Base-by-base conservation (phyloP, 1,139 yeast species). In the Lodderomyces beijingensis region DNA sequence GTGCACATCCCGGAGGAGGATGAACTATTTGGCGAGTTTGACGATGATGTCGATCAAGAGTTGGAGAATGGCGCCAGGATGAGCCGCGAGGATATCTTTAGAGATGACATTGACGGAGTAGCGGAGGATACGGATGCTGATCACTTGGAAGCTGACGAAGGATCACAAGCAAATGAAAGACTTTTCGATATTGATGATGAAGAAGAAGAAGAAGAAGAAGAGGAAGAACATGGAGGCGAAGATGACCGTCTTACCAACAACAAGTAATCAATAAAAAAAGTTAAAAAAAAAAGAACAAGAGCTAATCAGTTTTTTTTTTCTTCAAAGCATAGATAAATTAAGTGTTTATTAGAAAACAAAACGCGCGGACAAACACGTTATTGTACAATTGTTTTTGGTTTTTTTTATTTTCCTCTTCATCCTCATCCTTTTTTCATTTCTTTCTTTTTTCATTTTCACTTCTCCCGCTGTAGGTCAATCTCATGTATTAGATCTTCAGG, bases 401-500 rank as follows among this genome's bases (percentile, higher is more conserved):
- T n/a, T n/a, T n/a, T n/a, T n/a, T n/a, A n/a, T n/a, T n/a, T n/a
- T n/a, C n/a, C n/a, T n/a, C n/a, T n/a, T n/a, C n/a, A n/a, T n/a
- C n/a, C n/a, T n/a, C n/a, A n/a, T n/a, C n/a, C n/a, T n/a, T n/a
- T n/a, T n/a, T n/a, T n/a, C n/a, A n/a, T n/a, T n/a, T n/a, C n/a
- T n/a, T n/a, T n/a, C n/a, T n/a, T n/a, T n/a, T n/a, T n/a, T n/a
- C 21, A 19, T 10, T 11, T 23, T 23, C 34, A 35, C 22, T 52
- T 45, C 20, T 52, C 46, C 43, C 61, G 65, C 35, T 67, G 74
- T 29, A 67, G 51, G 49, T 74, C 80, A 54, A 79, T 74, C 49
- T 77, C 81, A 49, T 74, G 77, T 35, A 79, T 62, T 42, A 79
- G 61, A 30, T 74, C 77, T 30, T 65, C 74, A 1, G 87, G 86